A percentile compares a stretch with the other conserved stretches of the same genome.
Conservation (phyloP, 306 rosid species). For the Hylodesmum podocarpum region DNA sequence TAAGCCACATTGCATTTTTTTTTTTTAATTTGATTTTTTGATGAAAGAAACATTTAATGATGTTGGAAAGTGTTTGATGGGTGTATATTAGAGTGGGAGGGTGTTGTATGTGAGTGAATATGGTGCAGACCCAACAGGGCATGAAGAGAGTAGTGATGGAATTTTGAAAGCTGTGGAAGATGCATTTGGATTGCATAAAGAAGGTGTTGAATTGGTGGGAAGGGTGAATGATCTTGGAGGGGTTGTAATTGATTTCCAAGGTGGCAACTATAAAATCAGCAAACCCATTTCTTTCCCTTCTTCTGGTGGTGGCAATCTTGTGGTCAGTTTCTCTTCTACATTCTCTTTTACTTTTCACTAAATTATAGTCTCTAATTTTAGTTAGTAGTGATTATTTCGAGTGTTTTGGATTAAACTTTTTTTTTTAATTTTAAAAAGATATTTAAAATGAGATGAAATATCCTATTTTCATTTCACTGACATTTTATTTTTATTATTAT, state of each 20-base stretch:
- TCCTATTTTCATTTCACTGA: too few species aligned
- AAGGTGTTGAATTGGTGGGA: constrained; percentile 39
- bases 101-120: constrained; percentile 48
- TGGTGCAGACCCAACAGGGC: constrained; percentile 72
- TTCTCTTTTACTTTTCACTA: too few species aligned
- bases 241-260: constrained; percentile 55
- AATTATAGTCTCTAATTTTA: not conserved
- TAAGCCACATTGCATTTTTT: constrained; percentile 14
- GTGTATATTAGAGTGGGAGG: constrained; percentile 31
- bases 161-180: constrained; percentile 49
- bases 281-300: constrained; percentile 58
- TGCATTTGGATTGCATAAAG: constrained; percentile 43
- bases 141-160: constrained; percentile 52
- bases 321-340: constrained; percentile 36
- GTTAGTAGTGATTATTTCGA: not conserved
- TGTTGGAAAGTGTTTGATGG: not conserved
- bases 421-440: too few species aligned
- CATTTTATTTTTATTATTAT: too few species aligned
- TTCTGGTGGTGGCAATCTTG: constrained; percentile 52
- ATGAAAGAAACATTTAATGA: not conserved
- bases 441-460: too few species aligned
- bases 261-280: constrained; percentile 60
- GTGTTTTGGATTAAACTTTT: too few species aligned
- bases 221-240: constrained; percentile 74
- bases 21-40: too few species aligned